phyloP scores from a whole-genome alignment of 257 asterid genomes.

The Buddleja alternifolia region DNA sequence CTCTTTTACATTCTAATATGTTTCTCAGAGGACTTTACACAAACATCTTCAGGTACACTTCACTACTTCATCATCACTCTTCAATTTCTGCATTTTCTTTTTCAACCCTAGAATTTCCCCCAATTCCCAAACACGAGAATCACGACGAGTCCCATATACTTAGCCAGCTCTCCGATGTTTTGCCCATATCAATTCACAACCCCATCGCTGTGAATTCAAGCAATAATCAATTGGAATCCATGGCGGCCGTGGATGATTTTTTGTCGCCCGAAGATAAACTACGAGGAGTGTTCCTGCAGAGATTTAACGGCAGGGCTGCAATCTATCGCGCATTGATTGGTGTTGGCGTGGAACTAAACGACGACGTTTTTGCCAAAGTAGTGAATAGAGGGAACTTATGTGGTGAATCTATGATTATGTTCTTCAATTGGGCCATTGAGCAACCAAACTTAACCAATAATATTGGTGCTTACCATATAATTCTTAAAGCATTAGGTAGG shows the following conservation, averaged over 20 bases:
- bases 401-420: constrained; percentile 60
- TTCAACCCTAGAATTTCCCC: constrained; percentile 40
- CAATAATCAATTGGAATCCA: constrained; percentile 25
- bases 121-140: constrained; percentile 7
- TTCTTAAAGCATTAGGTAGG: constrained; percentile 77
- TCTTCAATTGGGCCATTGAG: constrained; percentile 73
- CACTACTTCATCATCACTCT: constrained; percentile 18
- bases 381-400: constrained; percentile 65
- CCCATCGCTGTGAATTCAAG: constrained; percentile 24
- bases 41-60: constrained; percentile 28
- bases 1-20: constrained; percentile 29
- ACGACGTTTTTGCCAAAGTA: constrained; percentile 59
- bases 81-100: constrained; percentile 20
- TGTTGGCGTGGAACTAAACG: constrained; percentile 55
- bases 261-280: constrained; percentile 78
- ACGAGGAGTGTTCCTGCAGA: constrained; percentile 81
- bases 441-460: constrained; percentile 41
- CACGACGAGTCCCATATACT: constrained; percentile 57
- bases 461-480: constrained; percentile 40
- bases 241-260: constrained; percentile 52
- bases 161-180: constrained; percentile 61
- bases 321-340: constrained; percentile 45
- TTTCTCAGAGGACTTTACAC: constrained; percentile 35
- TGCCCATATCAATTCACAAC: constrained; percentile 45
- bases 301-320: constrained; percentile 50